These are phyloP conservation scores for Tolypocladium pustulatum DNA, from an alignment of 2,329 filamentous ascomycete species.

Conservation along the genomic window DNA sequence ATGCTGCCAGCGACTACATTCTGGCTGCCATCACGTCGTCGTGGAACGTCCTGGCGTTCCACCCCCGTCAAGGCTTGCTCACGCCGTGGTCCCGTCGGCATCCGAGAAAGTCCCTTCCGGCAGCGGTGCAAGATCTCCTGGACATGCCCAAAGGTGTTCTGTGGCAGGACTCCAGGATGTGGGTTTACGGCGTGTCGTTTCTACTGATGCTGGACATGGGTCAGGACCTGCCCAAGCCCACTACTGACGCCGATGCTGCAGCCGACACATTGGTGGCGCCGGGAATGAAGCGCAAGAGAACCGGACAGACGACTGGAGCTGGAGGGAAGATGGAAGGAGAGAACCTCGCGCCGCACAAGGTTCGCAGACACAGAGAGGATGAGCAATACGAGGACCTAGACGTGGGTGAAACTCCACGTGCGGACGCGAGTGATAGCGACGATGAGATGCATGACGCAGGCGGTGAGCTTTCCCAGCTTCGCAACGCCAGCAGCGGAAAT, in stretches of 20 bases:
- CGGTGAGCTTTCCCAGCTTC: slow-evolving; percentile 23
- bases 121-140: slow-evolving; percentile 60
- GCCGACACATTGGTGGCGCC: slow-evolving; percentile 12
- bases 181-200: slow-evolving; percentile 81
- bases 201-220: slow-evolving; percentile 86
- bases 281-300: slow-evolving; percentile 45
- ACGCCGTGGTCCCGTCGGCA: slow-evolving; percentile 83
- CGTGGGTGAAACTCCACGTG: slow-evolving; percentile 26
- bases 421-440: slow-evolving; percentile 23
- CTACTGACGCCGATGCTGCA: slow-evolving; percentile 21
- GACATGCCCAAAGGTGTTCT: slow-evolving; percentile 76
- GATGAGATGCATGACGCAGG: slow-evolving; percentile 24
- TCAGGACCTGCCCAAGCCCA: slow-evolving; percentile 46
- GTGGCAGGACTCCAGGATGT: slow-evolving; percentile 71
- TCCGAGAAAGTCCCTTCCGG: slow-evolving; percentile 62
- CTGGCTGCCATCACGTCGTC: slow-evolving; percentile 43
- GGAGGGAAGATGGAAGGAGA: slow-evolving; percentile 40
- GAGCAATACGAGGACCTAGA: slow-evolving; percentile 29
- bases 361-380: slow-evolving; percentile 28
- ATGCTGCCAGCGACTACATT: slow-evolving; percentile 33
- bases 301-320: slow-evolving; percentile 36
- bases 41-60: slow-evolving; percentile 65
- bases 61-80: slow-evolving; percentile 64
- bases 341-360: slow-evolving; percentile 31
- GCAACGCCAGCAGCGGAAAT: slow-evolving; percentile 13